phyloP scores from a whole-genome alignment of 2,329 filamentous ascomycete species.

The Microascus cirrosus region DNA sequence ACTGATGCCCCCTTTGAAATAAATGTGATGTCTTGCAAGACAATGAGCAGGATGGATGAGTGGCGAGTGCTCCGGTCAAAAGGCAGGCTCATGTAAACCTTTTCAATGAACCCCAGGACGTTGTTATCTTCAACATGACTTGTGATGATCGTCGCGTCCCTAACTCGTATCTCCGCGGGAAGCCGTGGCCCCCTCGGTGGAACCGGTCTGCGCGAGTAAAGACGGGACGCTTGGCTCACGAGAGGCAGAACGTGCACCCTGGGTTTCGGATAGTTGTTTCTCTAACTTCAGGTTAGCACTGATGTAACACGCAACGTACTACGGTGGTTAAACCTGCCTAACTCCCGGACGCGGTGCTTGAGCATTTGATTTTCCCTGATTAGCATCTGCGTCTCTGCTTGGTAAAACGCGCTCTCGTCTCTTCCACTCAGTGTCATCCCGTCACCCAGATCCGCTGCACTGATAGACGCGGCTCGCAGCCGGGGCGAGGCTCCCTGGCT shows the following conservation, averaged over 20 bases:
- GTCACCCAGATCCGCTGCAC: constrained; percentile 49
- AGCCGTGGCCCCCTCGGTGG: constrained; percentile 14
- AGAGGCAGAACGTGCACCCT: constrained; percentile 19
- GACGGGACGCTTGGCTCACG: constrained; percentile 38
- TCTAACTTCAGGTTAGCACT: constrained; percentile 23
- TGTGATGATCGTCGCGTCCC: not conserved
- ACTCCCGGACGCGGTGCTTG: constrained; percentile 59
- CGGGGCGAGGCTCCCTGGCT: constrained; percentile 46
- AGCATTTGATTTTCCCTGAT: constrained; percentile 77
- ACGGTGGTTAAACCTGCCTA: constrained; percentile 39
- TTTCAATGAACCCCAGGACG: too few species aligned
- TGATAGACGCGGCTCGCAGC: constrained; percentile 44
- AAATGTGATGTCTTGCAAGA: not conserved
- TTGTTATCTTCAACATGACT: not conserved
- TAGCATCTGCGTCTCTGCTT: constrained; percentile 70
- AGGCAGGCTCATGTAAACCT: too few species aligned
- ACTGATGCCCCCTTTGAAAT: not conserved
- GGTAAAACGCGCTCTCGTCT: constrained; percentile 70
- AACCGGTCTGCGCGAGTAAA: constrained; percentile 34
- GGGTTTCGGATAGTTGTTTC: constrained; percentile 36
- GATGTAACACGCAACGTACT: not conserved
- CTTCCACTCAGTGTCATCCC: constrained; percentile 44
- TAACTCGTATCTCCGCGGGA: not conserved
- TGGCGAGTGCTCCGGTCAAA: too few species aligned
- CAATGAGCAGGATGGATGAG: not conserved